Evolutionary conservation across 169 alveolate species (phyloP), one percentile per base, ranked within the genome.

Genomic region (Plasmodium falciparum): DNA sequence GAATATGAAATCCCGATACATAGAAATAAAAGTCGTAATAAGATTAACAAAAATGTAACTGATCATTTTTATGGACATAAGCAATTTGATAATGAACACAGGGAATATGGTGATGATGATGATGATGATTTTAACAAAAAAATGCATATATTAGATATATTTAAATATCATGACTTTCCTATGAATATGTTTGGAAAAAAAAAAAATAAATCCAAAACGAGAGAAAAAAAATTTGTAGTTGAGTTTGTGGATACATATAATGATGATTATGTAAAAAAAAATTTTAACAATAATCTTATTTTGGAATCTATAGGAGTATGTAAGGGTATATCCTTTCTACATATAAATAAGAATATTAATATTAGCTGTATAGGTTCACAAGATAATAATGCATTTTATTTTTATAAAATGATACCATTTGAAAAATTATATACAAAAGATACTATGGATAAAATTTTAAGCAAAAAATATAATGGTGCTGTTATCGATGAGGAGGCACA

Each of bases 271-370:
- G 88, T 86, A 20, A 86, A 72, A 72, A 86, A 86, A 86, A 86
- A 86, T 52, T 71, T 86, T 26, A 71, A 86, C 88, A 86, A 86
- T 20, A 86, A 86, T 26, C 61, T 86, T 47, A 86, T 86, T 49
- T 86, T 86, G 62, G 92, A 86, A 76, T 73, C 92, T 12, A 86
- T 86, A 72, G 92, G 88, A 33, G 76, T 86, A 62, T 86, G 92
- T 72, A 86, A 71, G 72, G 92, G 92, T 8, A 56, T 86, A 47
- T 86, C 92, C 54, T 86, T 72, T 86, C 73, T 86, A 56, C 58
- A 73, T 26, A 62, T 86, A 59, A 61, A 71, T 22, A 61, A 86
- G 61, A 71, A 86, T 54, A 86, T 86, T 54, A 86, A 86, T 50
- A 66, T 86, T 39, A 86, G 62, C 52, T 86, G 92, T 50, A 17